phyloP scores from a whole-genome alignment of 768 basidiomycete genomes.

The Tricholoma furcatifolium region DNA sequence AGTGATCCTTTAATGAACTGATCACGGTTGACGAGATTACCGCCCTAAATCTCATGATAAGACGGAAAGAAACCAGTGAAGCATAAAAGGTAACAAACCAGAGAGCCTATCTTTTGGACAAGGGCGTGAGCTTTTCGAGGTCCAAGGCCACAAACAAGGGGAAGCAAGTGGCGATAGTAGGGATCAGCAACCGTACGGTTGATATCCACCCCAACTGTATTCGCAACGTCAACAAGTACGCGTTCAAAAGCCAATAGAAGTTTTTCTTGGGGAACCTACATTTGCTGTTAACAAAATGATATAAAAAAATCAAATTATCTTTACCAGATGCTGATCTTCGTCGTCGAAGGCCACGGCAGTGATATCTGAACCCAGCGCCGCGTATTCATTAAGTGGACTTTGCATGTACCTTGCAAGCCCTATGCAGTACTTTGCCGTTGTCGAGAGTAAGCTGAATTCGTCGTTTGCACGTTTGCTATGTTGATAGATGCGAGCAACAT shows the following conservation, averaged over 20 bases:
- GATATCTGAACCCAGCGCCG: conserved; percentile 84
- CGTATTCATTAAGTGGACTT: conserved; percentile 92
- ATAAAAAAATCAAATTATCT: conserved; percentile 19
- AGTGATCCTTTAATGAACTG: conserved; percentile 83
- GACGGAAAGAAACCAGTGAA: conserved; percentile 7
- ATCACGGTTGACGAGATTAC: conserved; percentile 81
- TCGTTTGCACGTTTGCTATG: conserved; percentile 81
- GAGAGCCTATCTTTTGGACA: conserved; percentile 73
- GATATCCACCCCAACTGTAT: conserved; percentile 93
- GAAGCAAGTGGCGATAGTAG: conserved; percentile 87
- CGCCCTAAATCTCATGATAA: conserved; percentile 54
- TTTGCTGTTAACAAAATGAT: conserved; percentile 1
- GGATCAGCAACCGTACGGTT: conserved; percentile 87
- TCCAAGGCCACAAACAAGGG: conserved; percentile 90
- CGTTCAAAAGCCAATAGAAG: conserved; percentile 79
- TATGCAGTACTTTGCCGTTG: conserved; percentile 87
- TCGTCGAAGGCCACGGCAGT: conserved; percentile 81
- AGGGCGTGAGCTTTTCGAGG: conserved; percentile 90
- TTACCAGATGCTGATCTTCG: conserved; percentile 82
- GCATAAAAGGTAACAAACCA: conserved; percentile 47
- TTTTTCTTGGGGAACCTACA: conserved; percentile 86
- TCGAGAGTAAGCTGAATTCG: conserved; percentile 78
- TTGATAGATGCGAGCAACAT: conserved; percentile 92
- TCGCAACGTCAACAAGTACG: conserved; percentile 85
- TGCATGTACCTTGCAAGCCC: conserved; percentile 92